Evolutionary conservation across 2,329 filamentous ascomycete genomes (phyloP).

Genomic region (Colletotrichum chrysophilum): DNA sequence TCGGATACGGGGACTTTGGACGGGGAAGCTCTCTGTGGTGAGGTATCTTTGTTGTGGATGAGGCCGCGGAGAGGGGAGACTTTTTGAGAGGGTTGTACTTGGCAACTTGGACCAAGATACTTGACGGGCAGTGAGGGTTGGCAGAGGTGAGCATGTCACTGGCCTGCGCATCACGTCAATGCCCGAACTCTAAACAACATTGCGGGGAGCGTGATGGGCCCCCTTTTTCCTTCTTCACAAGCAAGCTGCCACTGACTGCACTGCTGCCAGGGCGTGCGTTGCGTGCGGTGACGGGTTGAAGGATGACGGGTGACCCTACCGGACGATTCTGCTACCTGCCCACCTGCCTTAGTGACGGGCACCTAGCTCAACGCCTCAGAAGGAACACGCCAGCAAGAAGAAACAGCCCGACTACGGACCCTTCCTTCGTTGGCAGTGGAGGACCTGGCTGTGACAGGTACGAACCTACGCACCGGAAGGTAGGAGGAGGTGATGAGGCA

Average conservation of each 20-base stretch:
- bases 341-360: background rate
- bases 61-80: background rate
- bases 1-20: background rate
- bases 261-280: background rate
- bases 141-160: background rate
- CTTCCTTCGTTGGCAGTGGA: background rate
- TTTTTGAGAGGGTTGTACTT: background rate
- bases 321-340: background rate
- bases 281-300: background rate
- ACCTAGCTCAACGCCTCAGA: background rate
- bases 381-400: background rate
- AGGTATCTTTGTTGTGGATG: background rate
- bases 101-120: background rate
- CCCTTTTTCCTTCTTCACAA: background rate
- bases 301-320: background rate
- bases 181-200: slow-evolving; percentile 9
- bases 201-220: background rate
- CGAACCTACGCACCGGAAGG: background rate
- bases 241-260: background rate
- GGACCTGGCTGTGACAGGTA: background rate
- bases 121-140: background rate
- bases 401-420: background rate
- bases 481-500: background rate
- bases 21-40: background rate
- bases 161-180: slow-evolving; percentile 10